Evolutionary conservation across 2,329 filamentous ascomycete species (phyloP).

Genomic region (Colletotrichum echinochloae): DNA sequence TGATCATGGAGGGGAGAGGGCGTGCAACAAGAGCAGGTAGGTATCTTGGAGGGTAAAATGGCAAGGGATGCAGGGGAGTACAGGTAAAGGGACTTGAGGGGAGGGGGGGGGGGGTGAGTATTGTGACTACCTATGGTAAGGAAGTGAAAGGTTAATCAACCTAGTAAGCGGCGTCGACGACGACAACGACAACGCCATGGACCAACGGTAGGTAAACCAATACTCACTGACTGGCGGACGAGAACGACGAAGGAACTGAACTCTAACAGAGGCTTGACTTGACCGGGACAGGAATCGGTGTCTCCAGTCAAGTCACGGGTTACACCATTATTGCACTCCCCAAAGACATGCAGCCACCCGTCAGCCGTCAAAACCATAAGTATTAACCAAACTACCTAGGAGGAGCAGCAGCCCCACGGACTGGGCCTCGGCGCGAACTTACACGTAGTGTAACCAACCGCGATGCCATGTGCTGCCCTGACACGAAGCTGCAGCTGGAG

Average conservation of each 20-base stretch:
- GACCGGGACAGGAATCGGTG: conserved; percentile 16
- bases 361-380: conserved; percentile 31
- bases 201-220: conserved; percentile 2
- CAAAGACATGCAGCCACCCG: conserved; percentile 27
- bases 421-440: not conserved
- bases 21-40: conserved; percentile 24
- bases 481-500: not conserved
- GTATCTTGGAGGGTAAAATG: conserved; percentile 6
- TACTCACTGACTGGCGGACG: conserved; percentile 20
- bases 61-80: conserved; percentile 6
- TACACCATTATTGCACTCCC: conserved; percentile 18
- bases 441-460: conserved; percentile 12
- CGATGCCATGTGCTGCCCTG: conserved; percentile 9
- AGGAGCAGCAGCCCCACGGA: not conserved
- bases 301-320: conserved; percentile 29
- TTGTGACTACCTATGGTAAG: not conserved
- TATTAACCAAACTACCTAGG: conserved; percentile 7
- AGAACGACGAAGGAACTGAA: conserved; percentile 26
- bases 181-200: conserved; percentile 18
- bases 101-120: conserved; percentile 11
- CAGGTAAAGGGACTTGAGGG: not conserved
- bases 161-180: conserved; percentile 21
- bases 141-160: conserved; percentile 35
- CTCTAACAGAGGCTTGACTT: conserved; percentile 31
- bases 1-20: conserved; percentile 34